Percentiles rank a stretch among this genome's conserved stretches.
Conservation (phyloP, 306 rosid genomes). For the Cucumis sativus region Cucumber_9930_V3 NC_026658.2:26291001-26291500, state of each 20-base stretch:
- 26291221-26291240: neutral
- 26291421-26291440: neutral
- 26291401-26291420: neutral
- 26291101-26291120: neutral
- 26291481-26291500: neutral
- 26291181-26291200: neutral
- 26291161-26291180: neutral
- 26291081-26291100: neutral
- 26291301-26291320: too few species aligned
- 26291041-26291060: too few species aligned
- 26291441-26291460: neutral
- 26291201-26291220: neutral
- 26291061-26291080: neutral
- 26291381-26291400: constrained; percentile 3
- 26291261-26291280: neutral
- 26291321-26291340: too few species aligned
- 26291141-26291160: constrained; percentile 1
- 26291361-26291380: constrained; percentile 26
- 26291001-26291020: neutral
- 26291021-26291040: neutral
- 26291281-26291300: neutral
- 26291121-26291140: neutral
- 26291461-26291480: neutral
- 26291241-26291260: neutral
- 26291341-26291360: neutral